Evolutionary conservation across 805 yeast species (phyloP).

Genomic region (Jamesozyma lodderae): DNA sequence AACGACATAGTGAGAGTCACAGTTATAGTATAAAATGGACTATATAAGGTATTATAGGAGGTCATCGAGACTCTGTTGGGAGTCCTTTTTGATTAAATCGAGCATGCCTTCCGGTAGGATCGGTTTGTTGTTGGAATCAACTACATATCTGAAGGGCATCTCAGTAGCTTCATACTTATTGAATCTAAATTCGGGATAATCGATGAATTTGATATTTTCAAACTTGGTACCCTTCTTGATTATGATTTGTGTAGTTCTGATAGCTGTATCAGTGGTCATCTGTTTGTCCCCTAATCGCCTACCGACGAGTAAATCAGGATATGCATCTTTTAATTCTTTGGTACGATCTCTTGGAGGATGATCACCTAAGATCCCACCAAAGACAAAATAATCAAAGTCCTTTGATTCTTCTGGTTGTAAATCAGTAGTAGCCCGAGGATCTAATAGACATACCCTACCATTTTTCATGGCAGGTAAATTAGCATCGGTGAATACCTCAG

Average conservation of each 20-base stretch:
- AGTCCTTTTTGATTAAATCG: slow-evolving; percentile 72
- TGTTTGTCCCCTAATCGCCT: slow-evolving; percentile 81
- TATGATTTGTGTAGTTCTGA: slow-evolving; percentile 79
- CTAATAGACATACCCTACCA: slow-evolving; percentile 67
- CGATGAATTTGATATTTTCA: slow-evolving; percentile 73
- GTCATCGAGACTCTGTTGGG: slow-evolving; percentile 75
- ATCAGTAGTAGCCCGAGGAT: slow-evolving; percentile 76
- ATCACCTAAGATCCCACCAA: slow-evolving; percentile 94
- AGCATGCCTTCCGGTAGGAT: slow-evolving; percentile 90
- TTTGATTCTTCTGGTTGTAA: slow-evolving; percentile 59
- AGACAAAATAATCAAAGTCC: slow-evolving; percentile 77
- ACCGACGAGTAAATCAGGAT: slow-evolving; percentile 64
- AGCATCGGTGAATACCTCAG: slow-evolving; percentile 32
- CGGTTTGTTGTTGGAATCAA: slow-evolving; percentile 51
- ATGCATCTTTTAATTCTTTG: slow-evolving; percentile 68
- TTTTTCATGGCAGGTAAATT: slow-evolving; percentile 37
- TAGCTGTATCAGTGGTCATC: slow-evolving; percentile 97
- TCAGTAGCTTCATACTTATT: slow-evolving; percentile 86
- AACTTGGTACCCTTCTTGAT: slow-evolving; percentile 50
- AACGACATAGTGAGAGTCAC: no score
- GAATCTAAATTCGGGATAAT: slow-evolving; percentile 89
- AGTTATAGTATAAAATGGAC: no score
- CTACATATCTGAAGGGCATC: slow-evolving; percentile 92
- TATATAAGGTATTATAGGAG: no score
- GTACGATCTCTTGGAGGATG: slow-evolving; percentile 91